Conservation (phyloP, 345 rosid species). For the Microcos paniculata region DNA sequence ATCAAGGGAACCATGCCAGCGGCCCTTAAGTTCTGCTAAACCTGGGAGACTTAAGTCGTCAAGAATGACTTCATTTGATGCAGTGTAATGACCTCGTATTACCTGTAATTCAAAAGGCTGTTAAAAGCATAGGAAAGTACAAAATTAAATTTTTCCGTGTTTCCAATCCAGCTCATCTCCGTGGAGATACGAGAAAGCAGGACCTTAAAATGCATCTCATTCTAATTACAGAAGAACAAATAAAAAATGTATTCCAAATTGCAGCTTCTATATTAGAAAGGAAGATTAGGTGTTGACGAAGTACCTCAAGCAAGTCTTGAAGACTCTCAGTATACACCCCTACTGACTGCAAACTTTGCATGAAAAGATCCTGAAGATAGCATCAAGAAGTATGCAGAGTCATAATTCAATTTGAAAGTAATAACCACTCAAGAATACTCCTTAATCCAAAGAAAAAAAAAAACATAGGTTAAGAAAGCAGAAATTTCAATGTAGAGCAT, state of each 20-base stretch:
- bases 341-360: slow-evolving; percentile 85
- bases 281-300: slow-evolving; percentile 5
- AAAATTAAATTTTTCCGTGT: background rate
- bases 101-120: slow-evolving; percentile 46
- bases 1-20: slow-evolving; percentile 93
- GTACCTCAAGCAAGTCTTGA: slow-evolving; percentile 85
- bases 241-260: background rate
- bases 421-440: slow-evolving; percentile 14
- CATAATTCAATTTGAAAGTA: slow-evolving; percentile 9
- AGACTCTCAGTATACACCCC: slow-evolving; percentile 73
- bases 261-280: slow-evolving; percentile 9
- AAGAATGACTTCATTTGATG: slow-evolving; percentile 66
- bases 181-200: slow-evolving; percentile 4
- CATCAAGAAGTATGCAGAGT: slow-evolving; percentile 17
- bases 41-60: slow-evolving; percentile 87
- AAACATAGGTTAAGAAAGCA: background rate
- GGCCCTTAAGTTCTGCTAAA: slow-evolving; percentile 89
- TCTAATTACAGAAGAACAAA: background rate
- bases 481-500: slow-evolving; percentile 1
- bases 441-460: slow-evolving; percentile 12
- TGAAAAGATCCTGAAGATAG: slow-evolving; percentile 76
- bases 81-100: slow-evolving; percentile 57
- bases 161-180: background rate
- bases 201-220: background rate
- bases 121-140: slow-evolving; percentile 20